Percentiles rank a stretch among this genome's conserved stretches.
phyloP scores from a whole-genome alignment of 2,329 filamentous ascomycete genomes.

The Fusarium humuli region DNA sequence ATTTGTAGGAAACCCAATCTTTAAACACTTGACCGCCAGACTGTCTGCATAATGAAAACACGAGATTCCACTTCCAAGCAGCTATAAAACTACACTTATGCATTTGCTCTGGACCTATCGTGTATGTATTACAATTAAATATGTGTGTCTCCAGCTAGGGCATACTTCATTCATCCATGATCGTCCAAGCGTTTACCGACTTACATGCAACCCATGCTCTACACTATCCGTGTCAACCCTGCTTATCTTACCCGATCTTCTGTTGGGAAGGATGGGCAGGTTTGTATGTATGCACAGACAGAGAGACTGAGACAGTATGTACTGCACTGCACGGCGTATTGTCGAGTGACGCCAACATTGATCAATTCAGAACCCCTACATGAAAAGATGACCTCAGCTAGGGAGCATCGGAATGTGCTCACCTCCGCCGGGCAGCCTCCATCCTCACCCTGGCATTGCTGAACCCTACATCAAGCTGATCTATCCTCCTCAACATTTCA shows the following conservation, averaged over 20 bases:
- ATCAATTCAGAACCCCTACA: background rate
- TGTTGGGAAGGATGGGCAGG: background rate
- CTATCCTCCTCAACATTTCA: conserved; percentile 26
- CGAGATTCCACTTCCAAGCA: background rate
- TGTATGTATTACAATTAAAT: background rate
- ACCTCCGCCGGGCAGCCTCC: background rate
- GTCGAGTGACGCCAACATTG: conserved; percentile 6
- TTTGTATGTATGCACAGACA: background rate
- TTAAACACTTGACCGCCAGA: conserved; percentile 1
- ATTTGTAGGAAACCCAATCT: background rate
- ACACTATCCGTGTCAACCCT: conserved; percentile 11
- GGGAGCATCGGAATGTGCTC: conserved; percentile 23
- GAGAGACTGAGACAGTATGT: background rate
- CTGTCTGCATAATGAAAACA: background rate
- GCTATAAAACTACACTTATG: background rate
- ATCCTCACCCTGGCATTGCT: conserved; percentile 2
- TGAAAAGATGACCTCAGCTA: conserved; percentile 22
- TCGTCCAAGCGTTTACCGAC: background rate
- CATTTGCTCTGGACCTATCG: background rate
- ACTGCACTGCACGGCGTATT: background rate
- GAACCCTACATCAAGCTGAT: conserved; percentile 16
- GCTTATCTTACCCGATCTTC: conserved; percentile 2
- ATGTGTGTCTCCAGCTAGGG: conserved; percentile 21
- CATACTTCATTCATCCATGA: conserved; percentile 6
- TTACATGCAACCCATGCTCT: conserved; percentile 9